Conservation (phyloP, 345 rosid genomes). For the Arabis alpina region DNA sequence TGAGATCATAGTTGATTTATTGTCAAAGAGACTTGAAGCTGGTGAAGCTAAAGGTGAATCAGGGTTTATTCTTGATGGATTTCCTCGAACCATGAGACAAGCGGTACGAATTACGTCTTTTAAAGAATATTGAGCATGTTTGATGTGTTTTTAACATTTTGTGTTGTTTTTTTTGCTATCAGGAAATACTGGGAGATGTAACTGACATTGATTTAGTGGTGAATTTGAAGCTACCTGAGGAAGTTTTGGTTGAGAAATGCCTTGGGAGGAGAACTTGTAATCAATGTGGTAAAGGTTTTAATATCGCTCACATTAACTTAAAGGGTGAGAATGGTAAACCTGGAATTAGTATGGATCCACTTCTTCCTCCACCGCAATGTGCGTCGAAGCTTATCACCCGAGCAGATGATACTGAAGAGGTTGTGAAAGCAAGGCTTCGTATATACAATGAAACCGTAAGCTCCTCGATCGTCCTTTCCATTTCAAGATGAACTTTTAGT, state of each 20-base stretch:
- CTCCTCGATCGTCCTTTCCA: not conserved
- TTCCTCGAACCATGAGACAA: slow-evolving; percentile 91
- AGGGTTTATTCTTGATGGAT: slow-evolving; percentile 93
- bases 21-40: slow-evolving; percentile 79
- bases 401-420: slow-evolving; percentile 89
- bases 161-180: slow-evolving; percentile 32
- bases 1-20: slow-evolving; percentile 67
- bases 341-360: slow-evolving; percentile 87
- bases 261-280: slow-evolving; percentile 91
- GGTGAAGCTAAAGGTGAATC: slow-evolving; percentile 91
- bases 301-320: slow-evolving; percentile 71
- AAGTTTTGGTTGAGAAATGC: slow-evolving; percentile 84
- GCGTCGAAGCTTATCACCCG: slow-evolving; percentile 82
- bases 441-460: slow-evolving; percentile 76
- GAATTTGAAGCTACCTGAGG: slow-evolving; percentile 82
- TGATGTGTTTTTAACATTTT: not conserved
- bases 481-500: not conserved
- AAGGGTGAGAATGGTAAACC: slow-evolving; percentile 80
- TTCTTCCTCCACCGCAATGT: slow-evolving; percentile 83
- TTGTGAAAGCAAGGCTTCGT: slow-evolving; percentile 81
- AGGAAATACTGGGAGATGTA: slow-evolving; percentile 86
- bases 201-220: slow-evolving; percentile 85
- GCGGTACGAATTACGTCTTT: slow-evolving; percentile 57
- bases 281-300: slow-evolving; percentile 79
- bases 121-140: not conserved